phyloP scores from a whole-genome alignment of 345 rosid genomes.

The Fremontodendron californicum region DNA sequence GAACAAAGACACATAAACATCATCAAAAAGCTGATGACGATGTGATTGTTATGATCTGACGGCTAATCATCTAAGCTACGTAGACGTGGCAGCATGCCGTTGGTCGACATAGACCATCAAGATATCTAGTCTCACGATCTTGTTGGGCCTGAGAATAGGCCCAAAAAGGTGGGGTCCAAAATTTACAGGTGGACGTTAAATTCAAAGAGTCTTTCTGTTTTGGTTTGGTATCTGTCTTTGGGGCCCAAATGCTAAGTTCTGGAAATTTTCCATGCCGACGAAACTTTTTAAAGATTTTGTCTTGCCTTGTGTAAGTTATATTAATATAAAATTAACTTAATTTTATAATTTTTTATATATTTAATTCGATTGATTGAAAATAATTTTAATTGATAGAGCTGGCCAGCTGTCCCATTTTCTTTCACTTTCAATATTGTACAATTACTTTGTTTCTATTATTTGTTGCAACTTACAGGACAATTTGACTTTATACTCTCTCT shows the following conservation, averaged over 20 bases:
- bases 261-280: not conserved
- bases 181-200: not conserved
- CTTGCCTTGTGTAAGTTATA: not conserved
- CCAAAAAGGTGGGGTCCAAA: not conserved
- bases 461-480: too few relatives aligned
- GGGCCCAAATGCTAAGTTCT: not conserved
- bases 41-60: not conserved
- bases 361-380: too few relatives aligned
- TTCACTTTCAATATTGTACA: too few relatives aligned
- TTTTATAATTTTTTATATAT: too few relatives aligned
- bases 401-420: too few relatives aligned
- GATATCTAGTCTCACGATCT: not conserved
- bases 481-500: too few relatives aligned
- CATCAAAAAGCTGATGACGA: not conserved
- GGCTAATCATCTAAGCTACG: not conserved
- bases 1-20: not conserved
- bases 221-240: not conserved
- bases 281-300: not conserved
- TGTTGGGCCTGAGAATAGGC: not conserved
- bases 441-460: too few relatives aligned
- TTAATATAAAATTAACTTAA: too few relatives aligned
- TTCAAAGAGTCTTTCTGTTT: not conserved
- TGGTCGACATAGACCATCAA: not conserved
- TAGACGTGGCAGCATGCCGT: not conserved
- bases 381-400: too few relatives aligned